A percentile compares a stretch with the other conserved stretches of the same genome.
phyloP scores from a whole-genome alignment of 257 asterid species.

The Asclepias syriaca region DNA sequence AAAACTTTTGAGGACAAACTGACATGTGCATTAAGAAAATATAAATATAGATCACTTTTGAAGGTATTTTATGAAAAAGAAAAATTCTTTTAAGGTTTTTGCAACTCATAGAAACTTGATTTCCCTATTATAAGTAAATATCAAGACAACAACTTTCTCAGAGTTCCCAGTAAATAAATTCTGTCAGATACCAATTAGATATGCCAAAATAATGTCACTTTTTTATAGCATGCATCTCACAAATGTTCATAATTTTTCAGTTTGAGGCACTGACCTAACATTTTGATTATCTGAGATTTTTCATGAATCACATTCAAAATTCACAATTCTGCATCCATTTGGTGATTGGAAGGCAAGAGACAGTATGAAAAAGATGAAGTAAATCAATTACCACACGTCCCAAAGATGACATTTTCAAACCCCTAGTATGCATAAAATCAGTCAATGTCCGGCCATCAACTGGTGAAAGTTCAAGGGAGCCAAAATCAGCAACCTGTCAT shows the following conservation, averaged over 20 bases:
- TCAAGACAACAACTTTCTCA: background rate
- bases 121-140: background rate
- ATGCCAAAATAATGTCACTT: background rate
- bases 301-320: background rate
- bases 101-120: slow-evolving; percentile 3
- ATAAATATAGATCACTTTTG: background rate
- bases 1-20: background rate
- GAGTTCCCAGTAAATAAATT: background rate
- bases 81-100: background rate
- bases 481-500: slow-evolving; percentile 77
- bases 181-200: background rate
- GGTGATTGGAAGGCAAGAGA: slow-evolving; percentile 1
- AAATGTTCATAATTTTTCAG: background rate
- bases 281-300: background rate
- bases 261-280: background rate
- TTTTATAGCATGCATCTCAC: background rate
- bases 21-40: background rate
- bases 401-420: slow-evolving; percentile 68
- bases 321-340: background rate
- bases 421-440: slow-evolving; percentile 87
- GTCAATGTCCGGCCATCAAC: slow-evolving; percentile 83
- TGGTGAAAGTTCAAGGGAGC: slow-evolving; percentile 80
- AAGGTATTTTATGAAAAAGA: background rate
- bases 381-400: slow-evolving; percentile 63
- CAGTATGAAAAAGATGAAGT: background rate